phyloP scores from a whole-genome alignment of 306 rosid species.

The Ochetophila trinervis region DNA sequence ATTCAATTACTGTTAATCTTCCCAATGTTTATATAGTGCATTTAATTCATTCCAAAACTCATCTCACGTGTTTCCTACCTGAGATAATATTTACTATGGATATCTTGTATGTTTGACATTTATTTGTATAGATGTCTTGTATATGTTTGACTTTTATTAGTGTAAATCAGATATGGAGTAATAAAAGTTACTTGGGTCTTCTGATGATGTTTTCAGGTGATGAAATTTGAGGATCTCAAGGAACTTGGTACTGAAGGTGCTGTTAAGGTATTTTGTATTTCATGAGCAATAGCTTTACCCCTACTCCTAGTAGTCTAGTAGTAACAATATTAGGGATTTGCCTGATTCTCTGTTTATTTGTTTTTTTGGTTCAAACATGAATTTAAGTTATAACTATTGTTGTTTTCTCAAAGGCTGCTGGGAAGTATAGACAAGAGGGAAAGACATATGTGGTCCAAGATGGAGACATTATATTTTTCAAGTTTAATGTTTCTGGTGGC shows the following conservation, averaged over 20 bases:
- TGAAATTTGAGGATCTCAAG: slow-evolving; percentile 96
- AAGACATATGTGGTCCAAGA: slow-evolving; percentile 93
- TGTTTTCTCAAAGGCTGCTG: slow-evolving; percentile 55
- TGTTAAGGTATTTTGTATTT: slow-evolving; percentile 62
- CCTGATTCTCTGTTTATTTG: not conserved
- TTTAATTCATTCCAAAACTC: no score
- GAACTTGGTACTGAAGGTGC: slow-evolving; percentile 85
- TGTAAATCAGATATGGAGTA: no score
- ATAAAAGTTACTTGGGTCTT: slow-evolving; percentile 4
- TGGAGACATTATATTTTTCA: slow-evolving; percentile 86
- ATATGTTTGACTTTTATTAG: not conserved
- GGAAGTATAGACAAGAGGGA: slow-evolving; percentile 93
- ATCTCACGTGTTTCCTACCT: no score
- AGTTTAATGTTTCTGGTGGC: slow-evolving; percentile 95
- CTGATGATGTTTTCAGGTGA: slow-evolving; percentile 52
- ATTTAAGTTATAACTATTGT: slow-evolving; percentile 11
- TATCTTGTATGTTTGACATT: no score
- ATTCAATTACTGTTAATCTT: no score
- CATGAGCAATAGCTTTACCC: no score
- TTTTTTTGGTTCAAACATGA: not conserved
- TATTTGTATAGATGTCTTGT: no score
- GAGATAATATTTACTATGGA: no score
- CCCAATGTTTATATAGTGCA: no score
- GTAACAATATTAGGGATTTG: not conserved
- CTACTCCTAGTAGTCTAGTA: no score